phyloP scores from a whole-genome alignment of 2,329 filamentous ascomycete genomes.

The Epichloe hybrida region DNA sequence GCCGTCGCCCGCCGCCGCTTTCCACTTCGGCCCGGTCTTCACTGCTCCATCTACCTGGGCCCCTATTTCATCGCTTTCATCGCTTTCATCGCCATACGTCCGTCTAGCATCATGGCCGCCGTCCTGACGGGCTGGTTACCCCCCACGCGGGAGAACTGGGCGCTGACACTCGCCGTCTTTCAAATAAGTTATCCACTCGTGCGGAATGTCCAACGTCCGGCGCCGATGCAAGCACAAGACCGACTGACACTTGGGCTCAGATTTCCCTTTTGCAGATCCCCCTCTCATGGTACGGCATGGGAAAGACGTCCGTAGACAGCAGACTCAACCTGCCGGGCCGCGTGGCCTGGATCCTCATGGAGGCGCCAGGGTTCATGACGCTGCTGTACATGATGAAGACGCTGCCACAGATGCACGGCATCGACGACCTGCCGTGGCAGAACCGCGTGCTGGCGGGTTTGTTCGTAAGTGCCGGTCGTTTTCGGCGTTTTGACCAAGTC shows the following conservation, averaged over 20 bases:
- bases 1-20: no score
- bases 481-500: slow-evolving; percentile 1
- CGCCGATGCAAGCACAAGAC: background rate
- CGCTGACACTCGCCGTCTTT: slow-evolving; percentile 37
- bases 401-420: slow-evolving; percentile 44
- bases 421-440: slow-evolving; percentile 55
- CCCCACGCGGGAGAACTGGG: slow-evolving; percentile 45
- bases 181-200: slow-evolving; percentile 40
- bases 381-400: slow-evolving; percentile 67
- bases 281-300: slow-evolving; percentile 73
- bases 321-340: slow-evolving; percentile 78
- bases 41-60: no score
- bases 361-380: slow-evolving; percentile 62
- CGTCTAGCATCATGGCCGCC: slow-evolving; percentile 22
- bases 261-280: slow-evolving; percentile 59
- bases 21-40: no score
- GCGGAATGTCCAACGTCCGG: slow-evolving; percentile 3
- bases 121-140: slow-evolving; percentile 41
- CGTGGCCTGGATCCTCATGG: slow-evolving; percentile 80
- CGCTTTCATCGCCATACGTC: no score
- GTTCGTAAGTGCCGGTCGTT: slow-evolving; percentile 32
- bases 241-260: slow-evolving; percentile 27
- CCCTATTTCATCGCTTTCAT: no score
- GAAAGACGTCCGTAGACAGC: slow-evolving; percentile 72
- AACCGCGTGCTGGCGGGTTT: slow-evolving; percentile 63